Evolutionary conservation across 768 basidiomycete species (phyloP), one percentile per base, ranked within the genome.

Genomic region (Gloeophyllum trabeum): DNA sequence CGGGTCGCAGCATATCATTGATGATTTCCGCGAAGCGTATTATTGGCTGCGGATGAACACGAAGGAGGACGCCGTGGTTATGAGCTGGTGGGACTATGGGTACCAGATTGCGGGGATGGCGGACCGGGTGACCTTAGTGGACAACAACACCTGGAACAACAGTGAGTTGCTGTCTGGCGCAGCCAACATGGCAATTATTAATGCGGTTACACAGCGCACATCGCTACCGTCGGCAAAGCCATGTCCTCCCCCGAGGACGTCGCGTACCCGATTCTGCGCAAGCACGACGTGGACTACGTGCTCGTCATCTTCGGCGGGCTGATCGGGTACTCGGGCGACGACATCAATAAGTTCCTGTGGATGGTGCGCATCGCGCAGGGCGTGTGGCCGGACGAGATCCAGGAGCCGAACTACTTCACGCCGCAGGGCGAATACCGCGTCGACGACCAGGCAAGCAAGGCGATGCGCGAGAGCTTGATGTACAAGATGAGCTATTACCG

Each of bases 51-150:
- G 96, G 41, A 85, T 93, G 64, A 99, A 98, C 64, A 99, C 96
- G 2, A 73, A 83, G 4, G 69, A 91, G 60, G 81, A 88, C 46
- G 80, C 91, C 4, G 93, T 98, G 24, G 81, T 98, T 20, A 93
- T 94, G 91, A 89, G 85, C 46, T 99, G 96, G 96, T 98, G 96
- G 96, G 96, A 98, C 65, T 99, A 98, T 51, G 96, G 94, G 22
- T 98, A 99, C 59, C 94, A 98, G 62, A 97, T 98, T 55, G 96
- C 96, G 30, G 96, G 96, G 30, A 96, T 98, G 88, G 93, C 96
- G 19, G 92, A 98, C 64, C 69, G 94, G 35, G 81, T 91, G 12
- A 98, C 94, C 1, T 64, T 98, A 50, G 94, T 98, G 16, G 94
- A 99, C 62, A 98, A 99, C 65, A 97, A 98, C 58, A 99, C 96